These are phyloP conservation scores for Phycomyces blakesleeanus DNA, from an alignment of 192 early-diverging fungal genomes.

Conservation along the genomic window DNA sequence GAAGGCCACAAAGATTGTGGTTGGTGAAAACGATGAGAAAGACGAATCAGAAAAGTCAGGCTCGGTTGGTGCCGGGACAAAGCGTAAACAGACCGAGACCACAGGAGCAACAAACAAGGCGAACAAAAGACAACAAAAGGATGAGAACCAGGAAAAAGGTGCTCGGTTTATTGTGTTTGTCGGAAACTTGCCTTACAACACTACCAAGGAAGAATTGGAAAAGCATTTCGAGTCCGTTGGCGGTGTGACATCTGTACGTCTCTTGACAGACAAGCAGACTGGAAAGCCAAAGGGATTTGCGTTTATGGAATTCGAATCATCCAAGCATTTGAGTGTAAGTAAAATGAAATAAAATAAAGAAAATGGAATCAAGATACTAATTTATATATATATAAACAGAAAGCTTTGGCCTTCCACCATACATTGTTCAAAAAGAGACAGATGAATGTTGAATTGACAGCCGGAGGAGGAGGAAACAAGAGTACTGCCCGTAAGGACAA, in stretches of 20 bases:
- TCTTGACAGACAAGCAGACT: conserved; percentile 66
- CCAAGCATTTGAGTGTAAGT: conserved; percentile 48
- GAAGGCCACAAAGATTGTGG: neutral
- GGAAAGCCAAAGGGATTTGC: conserved; percentile 72
- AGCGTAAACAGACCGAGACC: conserved; percentile 8
- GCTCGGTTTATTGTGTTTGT: conserved; percentile 57
- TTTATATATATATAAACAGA: conserved; percentile 29
- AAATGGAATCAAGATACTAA: neutral
- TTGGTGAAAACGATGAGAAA: conserved; percentile 6
- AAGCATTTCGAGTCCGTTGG: conserved; percentile 57
- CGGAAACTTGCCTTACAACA: conserved; percentile 61
- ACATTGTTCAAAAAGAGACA: conserved; percentile 56
- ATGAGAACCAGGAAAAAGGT: conserved; percentile 28
- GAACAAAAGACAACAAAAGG: conserved; percentile 18
- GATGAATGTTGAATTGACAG: conserved; percentile 73
- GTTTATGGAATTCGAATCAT: conserved; percentile 61
- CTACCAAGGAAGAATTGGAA: conserved; percentile 58
- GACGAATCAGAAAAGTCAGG: conserved; percentile 9
- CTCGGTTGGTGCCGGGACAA: neutral
- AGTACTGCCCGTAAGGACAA: conserved; percentile 44
- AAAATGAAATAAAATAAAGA: neutral
- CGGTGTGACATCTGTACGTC: conserved; percentile 53
- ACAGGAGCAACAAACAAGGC: conserved; percentile 5
- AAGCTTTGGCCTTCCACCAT: conserved; percentile 63
- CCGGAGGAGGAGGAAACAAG: conserved; percentile 68